A percentile compares a stretch with the other conserved stretches of the same genome.
phyloP scores from a whole-genome alignment of 2,329 filamentous ascomycete species.

The Tolypocladium tropicale region DNA sequence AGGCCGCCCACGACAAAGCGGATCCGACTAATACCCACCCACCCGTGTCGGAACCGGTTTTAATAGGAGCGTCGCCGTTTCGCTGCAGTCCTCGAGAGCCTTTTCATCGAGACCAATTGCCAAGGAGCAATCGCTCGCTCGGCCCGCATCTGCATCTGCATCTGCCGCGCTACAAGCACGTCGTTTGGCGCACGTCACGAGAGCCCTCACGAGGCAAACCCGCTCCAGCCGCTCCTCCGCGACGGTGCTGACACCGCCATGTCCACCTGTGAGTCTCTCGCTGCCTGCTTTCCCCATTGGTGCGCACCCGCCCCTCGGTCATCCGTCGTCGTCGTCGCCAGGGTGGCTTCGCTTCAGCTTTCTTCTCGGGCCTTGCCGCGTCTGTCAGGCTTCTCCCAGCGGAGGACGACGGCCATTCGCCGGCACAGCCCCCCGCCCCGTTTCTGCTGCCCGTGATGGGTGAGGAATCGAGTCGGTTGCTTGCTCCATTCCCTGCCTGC shows the following conservation, averaged over 20 bases:
- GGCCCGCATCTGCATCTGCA: background rate
- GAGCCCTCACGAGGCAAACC: too few relatives aligned
- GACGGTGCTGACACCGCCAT: background rate
- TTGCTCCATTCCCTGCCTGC: background rate
- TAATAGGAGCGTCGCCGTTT: background rate
- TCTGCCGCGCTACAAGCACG: background rate
- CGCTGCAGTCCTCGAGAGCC: background rate
- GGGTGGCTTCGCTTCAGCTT: background rate
- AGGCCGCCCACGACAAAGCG: background rate
- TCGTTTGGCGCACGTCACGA: too few relatives aligned
- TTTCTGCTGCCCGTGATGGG: background rate
- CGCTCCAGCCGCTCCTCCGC: too few relatives aligned
- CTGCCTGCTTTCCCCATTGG: background rate
- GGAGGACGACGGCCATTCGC: too few relatives aligned
- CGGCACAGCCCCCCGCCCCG: background rate
- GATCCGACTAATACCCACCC: background rate
- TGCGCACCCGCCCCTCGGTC: background rate
- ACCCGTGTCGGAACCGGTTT: background rate
- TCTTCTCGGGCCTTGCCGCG: background rate
- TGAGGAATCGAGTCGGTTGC: background rate
- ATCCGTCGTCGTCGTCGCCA: background rate
- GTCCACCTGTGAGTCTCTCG: background rate
- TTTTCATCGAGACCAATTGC: background rate
- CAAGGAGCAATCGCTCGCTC: background rate
- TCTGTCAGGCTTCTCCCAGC: background rate